These are phyloP conservation scores for Lachancea quebecensis DNA, from an alignment of 805 yeast genomes.

Conservation along the genomic window DNA sequence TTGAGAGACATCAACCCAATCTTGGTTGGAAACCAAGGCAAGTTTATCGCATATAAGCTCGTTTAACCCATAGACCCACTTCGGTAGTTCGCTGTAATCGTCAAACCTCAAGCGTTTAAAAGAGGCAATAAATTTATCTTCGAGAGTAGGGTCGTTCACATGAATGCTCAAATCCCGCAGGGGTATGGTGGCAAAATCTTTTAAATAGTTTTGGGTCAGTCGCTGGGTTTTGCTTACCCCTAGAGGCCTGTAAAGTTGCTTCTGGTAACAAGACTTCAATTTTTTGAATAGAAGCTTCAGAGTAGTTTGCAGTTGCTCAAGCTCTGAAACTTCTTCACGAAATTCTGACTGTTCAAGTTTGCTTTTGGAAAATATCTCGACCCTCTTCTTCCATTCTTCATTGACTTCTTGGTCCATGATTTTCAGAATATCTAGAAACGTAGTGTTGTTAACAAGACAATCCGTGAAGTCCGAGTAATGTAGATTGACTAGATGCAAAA, in stretches of 20 bases:
- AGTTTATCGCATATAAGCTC: constrained; percentile 51
- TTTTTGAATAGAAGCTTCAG: constrained; percentile 47
- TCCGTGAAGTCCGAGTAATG: constrained; percentile 72
- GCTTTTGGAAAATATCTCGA: constrained; percentile 29
- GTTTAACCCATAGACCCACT: constrained; percentile 60
- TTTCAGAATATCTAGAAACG: constrained; percentile 58
- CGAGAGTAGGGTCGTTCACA: constrained; percentile 12
- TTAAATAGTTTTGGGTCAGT: constrained; percentile 16
- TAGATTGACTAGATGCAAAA: constrained; percentile 60
- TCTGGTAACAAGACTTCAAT: constrained; percentile 62
- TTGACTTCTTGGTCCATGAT: constrained; percentile 60
- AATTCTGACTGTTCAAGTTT: background rate
- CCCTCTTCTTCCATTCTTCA: constrained; percentile 42
- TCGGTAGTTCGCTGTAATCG: constrained; percentile 41
- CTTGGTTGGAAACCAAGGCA: constrained; percentile 42
- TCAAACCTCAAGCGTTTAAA: constrained; percentile 15
- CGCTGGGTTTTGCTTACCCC: constrained; percentile 22
- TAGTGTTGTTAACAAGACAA: constrained; percentile 51
- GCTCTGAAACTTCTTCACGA: constrained; percentile 18
- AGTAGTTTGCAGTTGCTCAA: constrained; percentile 24
- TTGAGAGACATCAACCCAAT: constrained; percentile 76
- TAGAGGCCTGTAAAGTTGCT: constrained; percentile 59
- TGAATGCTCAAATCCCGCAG: constrained; percentile 13
- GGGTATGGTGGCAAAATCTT: constrained; percentile 15
- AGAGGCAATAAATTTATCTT: constrained; percentile 27